Evolutionary conservation across 345 rosid genomes (phyloP).

Genomic region (Durio zibethinus): DNA sequence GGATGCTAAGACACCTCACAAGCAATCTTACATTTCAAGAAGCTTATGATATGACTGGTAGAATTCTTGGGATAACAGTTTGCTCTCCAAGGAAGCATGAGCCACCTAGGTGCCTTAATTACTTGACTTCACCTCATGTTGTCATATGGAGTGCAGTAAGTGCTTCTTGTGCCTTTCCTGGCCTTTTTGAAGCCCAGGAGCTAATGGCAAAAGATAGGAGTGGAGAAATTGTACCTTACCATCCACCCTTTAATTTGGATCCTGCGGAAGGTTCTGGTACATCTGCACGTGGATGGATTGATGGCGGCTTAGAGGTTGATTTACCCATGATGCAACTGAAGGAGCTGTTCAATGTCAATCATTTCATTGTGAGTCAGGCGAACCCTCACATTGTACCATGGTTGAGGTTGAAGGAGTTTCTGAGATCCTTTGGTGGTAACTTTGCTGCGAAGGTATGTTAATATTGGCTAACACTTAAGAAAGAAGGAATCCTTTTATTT

Average conservation of each 20-base stretch:
- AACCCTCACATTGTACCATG: constrained; percentile 93
- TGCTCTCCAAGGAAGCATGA: constrained; percentile 99
- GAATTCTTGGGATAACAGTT: constrained; percentile 90
- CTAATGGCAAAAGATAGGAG: constrained; percentile 96
- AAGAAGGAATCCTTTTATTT: background rate
- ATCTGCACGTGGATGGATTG: constrained; percentile 86
- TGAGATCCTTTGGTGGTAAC: constrained; percentile 88
- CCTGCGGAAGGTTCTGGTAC: constrained; percentile 71
- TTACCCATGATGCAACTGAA: constrained; percentile 98
- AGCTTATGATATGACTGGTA: constrained; percentile 94
- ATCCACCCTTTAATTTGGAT: constrained; percentile 86
- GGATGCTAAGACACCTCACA: constrained; percentile 84
- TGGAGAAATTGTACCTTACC: constrained; percentile 91
- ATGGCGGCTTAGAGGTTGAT: constrained; percentile 97
- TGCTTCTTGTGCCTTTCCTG: constrained; percentile 98
- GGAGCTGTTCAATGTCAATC: constrained; percentile 94
- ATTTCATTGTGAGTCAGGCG: constrained; percentile 97
- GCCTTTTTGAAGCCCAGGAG: constrained; percentile 97
- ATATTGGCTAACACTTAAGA: background rate
- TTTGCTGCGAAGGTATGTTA: constrained; percentile 91
- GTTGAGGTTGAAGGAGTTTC: constrained; percentile 69
- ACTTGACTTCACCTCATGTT: constrained; percentile 96
- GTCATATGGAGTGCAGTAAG: constrained; percentile 99
- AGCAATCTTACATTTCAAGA: constrained; percentile 97
- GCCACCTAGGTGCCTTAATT: constrained; percentile 97